Evolutionary conservation across 1,284 basidiomycete genomes (phyloP).

Genomic region (Papiliotrema flavescens): DNA sequence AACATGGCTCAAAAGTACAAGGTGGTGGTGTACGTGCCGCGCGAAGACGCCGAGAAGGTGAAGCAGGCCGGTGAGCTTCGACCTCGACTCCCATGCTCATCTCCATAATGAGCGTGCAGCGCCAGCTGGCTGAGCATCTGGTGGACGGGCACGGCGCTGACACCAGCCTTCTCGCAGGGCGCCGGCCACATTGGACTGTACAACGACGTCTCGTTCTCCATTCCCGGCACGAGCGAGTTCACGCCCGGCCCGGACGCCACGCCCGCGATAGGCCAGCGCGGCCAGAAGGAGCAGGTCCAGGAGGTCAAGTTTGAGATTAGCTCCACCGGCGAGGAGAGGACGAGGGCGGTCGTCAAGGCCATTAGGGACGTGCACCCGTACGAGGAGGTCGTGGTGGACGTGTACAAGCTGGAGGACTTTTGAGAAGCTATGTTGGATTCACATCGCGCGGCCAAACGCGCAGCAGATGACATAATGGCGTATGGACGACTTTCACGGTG

Average conservation of each 20-base stretch:
- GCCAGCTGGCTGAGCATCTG: too few species aligned
- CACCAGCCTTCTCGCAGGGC: neutral
- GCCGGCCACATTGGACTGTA: neutral
- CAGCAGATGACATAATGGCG: too few species aligned
- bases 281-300: neutral
- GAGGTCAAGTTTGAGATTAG: neutral
- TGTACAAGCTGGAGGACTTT: neutral
- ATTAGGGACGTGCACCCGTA: neutral
- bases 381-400: slow-evolving; percentile 2
- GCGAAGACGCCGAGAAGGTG: neutral
- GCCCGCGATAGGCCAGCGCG: neutral
- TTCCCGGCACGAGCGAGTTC: neutral
- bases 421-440: too few species aligned
- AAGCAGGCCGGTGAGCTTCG: neutral
- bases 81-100: neutral
- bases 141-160: too few species aligned
- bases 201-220: neutral
- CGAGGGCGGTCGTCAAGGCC: neutral
- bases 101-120: neutral
- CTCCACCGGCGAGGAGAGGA: neutral
- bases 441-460: too few species aligned
- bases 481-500: too few species aligned
- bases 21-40: neutral
- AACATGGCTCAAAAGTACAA: neutral
- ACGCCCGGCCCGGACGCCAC: neutral